Percentiles rank a stretch among this genome's conserved stretches.
Conservation (phyloP, 192 early-diverging fungal genomes). For the Linnemannia schmuckeri region DNA sequence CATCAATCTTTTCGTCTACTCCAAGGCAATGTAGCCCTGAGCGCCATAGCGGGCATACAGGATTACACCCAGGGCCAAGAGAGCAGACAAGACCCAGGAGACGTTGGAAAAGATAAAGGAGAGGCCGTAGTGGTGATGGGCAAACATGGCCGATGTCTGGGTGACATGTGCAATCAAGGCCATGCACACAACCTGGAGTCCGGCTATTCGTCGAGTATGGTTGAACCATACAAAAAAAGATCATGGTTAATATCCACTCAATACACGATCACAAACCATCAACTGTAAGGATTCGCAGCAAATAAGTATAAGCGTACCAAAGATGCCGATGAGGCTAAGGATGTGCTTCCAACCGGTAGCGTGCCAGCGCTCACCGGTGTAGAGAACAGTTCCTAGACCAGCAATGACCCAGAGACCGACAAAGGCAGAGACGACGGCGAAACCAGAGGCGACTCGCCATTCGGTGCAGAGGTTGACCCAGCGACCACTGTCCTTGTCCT, state of each 20-base stretch:
- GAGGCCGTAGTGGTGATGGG: slow-evolving; percentile 37
- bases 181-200: slow-evolving; percentile 42
- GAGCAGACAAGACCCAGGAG: slow-evolving; percentile 35
- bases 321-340: slow-evolving; percentile 42
- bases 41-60: slow-evolving; percentile 36
- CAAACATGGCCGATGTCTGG: slow-evolving; percentile 40
- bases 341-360: slow-evolving; percentile 51
- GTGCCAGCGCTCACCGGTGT: slow-evolving; percentile 42
- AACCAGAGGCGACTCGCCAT: slow-evolving; percentile 43
- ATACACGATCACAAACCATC: not conserved
- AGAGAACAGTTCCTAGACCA: slow-evolving; percentile 32
- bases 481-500: slow-evolving; percentile 29
- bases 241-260: not conserved
- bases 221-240: not conserved
- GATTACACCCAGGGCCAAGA: slow-evolving; percentile 29
- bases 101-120: slow-evolving; percentile 47
- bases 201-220: slow-evolving; percentile 7
- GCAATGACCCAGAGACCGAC: slow-evolving; percentile 41
- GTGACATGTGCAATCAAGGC: slow-evolving; percentile 43
- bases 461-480: slow-evolving; percentile 50
- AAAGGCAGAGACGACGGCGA: slow-evolving; percentile 18
- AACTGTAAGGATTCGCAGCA: not conserved
- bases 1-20: slow-evolving; percentile 13
- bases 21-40: slow-evolving; percentile 47
- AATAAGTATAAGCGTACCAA: slow-evolving; percentile 23